Base-by-base conservation (phyloP, 257 asterid species). In the Vinca minor region DNA sequence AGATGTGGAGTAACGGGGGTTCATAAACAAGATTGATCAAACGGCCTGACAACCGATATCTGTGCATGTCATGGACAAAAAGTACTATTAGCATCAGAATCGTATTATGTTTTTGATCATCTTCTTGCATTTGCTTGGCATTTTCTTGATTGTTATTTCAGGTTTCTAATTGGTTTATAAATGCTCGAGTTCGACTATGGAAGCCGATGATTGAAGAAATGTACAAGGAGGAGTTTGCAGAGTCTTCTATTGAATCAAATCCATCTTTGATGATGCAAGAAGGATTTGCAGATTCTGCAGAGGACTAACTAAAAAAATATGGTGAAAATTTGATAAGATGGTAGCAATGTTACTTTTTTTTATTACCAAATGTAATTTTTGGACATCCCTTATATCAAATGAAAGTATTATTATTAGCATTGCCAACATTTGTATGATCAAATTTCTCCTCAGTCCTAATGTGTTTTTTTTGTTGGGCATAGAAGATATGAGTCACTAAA, bases 171-270 rank as follows among this genome's bases (percentile, higher is more conserved):
- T 87, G 96, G 97, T 91, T 85, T 66, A 91, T 91, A 67, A 87
- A 91, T 72, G 97, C 96, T 39, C 79, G 97, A 47, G 97, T 91
- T 56, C 78, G 97, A 31, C 84, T 91, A 0, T 91, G 97, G 97
- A 91, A 87, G 78, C 97, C 97, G 23, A 91, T 91, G 97, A 91
- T 91, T 23, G 97, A 91, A 63, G 97, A 85, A 64, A 85, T 87
- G 95, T 91, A 91, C 54, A 83, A 83, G 67, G 96, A 91, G 65
- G 97, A 91, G 70, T 83, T 84, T 52, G 94, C 81, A 12, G 94
- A 85, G 0, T 80, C 82, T 35, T 83, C 88, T 26, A 67, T 73
- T 18, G 94, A 86, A 62, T 84, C 89, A n/a, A 85, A 82, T 74
- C 84, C 78, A 23, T 63, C 82, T 53, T 63, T 74, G 63, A n/a